Conservation (phyloP, 768 basidiomycete species). For the Boletus rufocinnamomeus region DNA sequence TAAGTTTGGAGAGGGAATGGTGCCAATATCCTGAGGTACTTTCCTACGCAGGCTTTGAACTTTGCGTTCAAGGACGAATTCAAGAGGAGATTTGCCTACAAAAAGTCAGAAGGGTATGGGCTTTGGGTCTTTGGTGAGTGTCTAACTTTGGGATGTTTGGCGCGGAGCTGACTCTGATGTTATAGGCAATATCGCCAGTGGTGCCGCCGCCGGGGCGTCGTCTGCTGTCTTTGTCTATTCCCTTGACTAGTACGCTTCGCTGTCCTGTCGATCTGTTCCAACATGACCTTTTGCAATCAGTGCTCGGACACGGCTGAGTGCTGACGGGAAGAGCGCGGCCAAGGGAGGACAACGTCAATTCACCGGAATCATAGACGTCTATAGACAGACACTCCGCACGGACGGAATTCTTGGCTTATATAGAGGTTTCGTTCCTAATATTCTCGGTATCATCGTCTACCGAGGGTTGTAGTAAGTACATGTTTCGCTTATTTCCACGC, state of each 20-base stretch:
- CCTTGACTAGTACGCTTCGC: slow-evolving; percentile 41
- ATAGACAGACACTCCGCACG: slow-evolving; percentile 42
- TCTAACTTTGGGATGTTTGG: background rate
- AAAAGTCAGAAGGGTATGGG: slow-evolving; percentile 39
- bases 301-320: slow-evolving; percentile 44
- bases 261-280: background rate
- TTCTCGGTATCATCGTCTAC: slow-evolving; percentile 45
- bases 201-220: slow-evolving; percentile 46
- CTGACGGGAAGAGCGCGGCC: slow-evolving; percentile 39
- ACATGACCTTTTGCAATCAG: slow-evolving; percentile 17
- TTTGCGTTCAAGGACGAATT: slow-evolving; percentile 50
- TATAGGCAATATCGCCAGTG: slow-evolving; percentile 43
- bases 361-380: slow-evolving; percentile 43
- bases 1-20: slow-evolving; percentile 48
- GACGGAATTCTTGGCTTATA: slow-evolving; percentile 46
- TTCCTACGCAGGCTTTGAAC: slow-evolving; percentile 49
- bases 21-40: slow-evolving; percentile 47
- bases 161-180: background rate
- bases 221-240: slow-evolving; percentile 47
- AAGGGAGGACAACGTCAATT: slow-evolving; percentile 45
- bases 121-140: slow-evolving; percentile 39
- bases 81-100: slow-evolving; percentile 40
- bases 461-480: slow-evolving; percentile 44
- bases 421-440: slow-evolving; percentile 44
- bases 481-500: background rate